Conservation (phyloP, 176 grass and related monocot genomes). For the Oryza punctata region DNA sequence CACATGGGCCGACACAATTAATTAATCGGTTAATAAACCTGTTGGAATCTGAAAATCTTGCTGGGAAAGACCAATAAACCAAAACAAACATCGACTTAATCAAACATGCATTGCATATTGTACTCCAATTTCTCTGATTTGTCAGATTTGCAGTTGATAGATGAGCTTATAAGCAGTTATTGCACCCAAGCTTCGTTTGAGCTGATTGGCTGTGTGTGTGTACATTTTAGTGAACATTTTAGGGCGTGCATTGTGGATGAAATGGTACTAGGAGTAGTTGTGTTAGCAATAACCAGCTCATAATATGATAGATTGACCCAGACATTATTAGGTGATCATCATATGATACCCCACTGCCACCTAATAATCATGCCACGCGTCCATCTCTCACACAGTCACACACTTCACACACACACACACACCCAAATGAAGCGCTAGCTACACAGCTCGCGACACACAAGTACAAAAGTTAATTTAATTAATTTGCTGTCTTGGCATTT, state of each 20-base stretch:
- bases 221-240: not conserved
- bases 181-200: too few relatives aligned
- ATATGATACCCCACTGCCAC: not conserved
- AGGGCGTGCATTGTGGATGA: not conserved
- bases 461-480: too few relatives aligned
- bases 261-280: not conserved
- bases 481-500: too few relatives aligned
- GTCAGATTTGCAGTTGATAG: not conserved
- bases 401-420: too few relatives aligned
- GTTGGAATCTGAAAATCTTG: not conserved
- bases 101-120: not conserved
- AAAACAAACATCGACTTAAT: not conserved
- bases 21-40: not conserved
- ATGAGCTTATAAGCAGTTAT: not conserved
- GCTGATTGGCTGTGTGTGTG: not conserved
- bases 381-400: not conserved
- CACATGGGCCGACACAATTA: not conserved
- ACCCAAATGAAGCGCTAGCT: too few relatives aligned
- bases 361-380: not conserved
- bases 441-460: too few relatives aligned
- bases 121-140: not conserved
- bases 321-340: not conserved
- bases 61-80: not conserved
- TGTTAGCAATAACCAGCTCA: not conserved
- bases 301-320: not conserved